Conservation (phyloP, 1,139 yeast species). For the Yarrowia galli region DNA sequence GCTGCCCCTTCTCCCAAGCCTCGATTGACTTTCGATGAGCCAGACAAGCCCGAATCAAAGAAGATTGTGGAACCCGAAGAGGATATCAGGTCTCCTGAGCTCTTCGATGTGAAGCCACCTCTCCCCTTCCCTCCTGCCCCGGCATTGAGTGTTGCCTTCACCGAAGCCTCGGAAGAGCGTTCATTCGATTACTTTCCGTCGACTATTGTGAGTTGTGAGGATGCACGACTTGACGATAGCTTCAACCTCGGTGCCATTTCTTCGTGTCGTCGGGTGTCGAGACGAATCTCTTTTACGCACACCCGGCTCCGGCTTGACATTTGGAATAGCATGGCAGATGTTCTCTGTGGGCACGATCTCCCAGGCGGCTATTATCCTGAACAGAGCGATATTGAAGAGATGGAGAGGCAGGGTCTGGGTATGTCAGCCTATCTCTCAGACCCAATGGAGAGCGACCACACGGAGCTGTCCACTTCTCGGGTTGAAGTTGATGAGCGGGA, state of each 20-base stretch:
- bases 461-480: not conserved
- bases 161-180: not conserved
- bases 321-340: constrained; percentile 24
- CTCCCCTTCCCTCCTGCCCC: constrained; percentile 9
- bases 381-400: not conserved
- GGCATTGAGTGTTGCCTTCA: not conserved
- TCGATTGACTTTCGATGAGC: constrained; percentile 8
- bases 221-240: not conserved
- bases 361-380: not conserved
- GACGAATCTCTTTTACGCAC: constrained; percentile 9
- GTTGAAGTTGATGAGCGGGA: constrained; percentile 3
- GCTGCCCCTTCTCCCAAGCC: constrained; percentile 26
- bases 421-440: not conserved
- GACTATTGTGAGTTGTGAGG: constrained; percentile 15
- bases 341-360: constrained; percentile 13
- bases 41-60: not conserved
- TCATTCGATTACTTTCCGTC: constrained; percentile 21
- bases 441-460: not conserved
- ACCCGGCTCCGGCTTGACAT: constrained; percentile 7
- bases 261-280: not conserved
- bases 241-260: not conserved
- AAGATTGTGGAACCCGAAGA: not conserved
- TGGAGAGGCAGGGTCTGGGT: not conserved
- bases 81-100: not conserved
- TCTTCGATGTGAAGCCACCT: not conserved